Percentiles rank a stretch among this genome's conserved stretches.
These are phyloP conservation scores for Suzukiozyma palmioleophila DNA, from an alignment of 1,139 yeast species.

Conservation along the genomic window DNA sequence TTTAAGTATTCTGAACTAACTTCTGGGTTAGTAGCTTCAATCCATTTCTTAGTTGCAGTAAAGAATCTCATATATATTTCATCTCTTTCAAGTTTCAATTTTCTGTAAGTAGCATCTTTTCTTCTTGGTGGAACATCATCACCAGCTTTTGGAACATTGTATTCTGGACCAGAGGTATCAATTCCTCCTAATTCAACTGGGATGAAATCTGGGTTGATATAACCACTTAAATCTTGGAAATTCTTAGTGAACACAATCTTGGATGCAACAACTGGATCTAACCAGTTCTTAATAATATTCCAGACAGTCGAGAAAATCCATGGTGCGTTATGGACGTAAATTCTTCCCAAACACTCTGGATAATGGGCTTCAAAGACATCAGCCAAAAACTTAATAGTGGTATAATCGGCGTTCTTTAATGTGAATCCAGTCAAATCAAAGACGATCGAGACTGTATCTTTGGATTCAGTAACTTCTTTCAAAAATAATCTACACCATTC, in stretches of 20 bases:
- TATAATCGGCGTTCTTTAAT: constrained; percentile 43
- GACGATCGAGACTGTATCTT: constrained; percentile 36
- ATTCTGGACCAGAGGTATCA: constrained; percentile 24
- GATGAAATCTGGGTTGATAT: constrained; percentile 29
- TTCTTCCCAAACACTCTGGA: constrained; percentile 42
- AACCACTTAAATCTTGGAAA: constrained; percentile 28
- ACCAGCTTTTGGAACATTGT: constrained; percentile 26
- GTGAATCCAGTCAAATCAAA: constrained; percentile 47
- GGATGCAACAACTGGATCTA: constrained; percentile 44
- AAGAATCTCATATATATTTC: constrained; percentile 24
- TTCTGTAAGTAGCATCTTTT: constrained; percentile 25
- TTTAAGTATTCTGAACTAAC: constrained; percentile 36
- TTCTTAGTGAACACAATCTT: constrained; percentile 43
- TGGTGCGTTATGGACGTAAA: constrained; percentile 45
- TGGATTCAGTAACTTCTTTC: constrained; percentile 31
- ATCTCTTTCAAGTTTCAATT: constrained; percentile 30
- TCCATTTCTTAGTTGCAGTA: constrained; percentile 39
- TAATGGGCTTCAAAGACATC: constrained; percentile 45
- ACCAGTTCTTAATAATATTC: constrained; percentile 43
- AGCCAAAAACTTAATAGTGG: constrained; percentile 41
- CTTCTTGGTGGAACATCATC: constrained; percentile 30
- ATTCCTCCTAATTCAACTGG: constrained; percentile 41
- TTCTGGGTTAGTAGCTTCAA: constrained; percentile 38
- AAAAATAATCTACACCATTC: constrained; percentile 39
- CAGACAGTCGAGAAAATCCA: constrained; percentile 47